A percentile compares a stretch with the other conserved stretches of the same genome.
Evolutionary conservation across 2,329 filamentous ascomycete genomes (phyloP).

Genomic region (Neonectria ditissima): DNA sequence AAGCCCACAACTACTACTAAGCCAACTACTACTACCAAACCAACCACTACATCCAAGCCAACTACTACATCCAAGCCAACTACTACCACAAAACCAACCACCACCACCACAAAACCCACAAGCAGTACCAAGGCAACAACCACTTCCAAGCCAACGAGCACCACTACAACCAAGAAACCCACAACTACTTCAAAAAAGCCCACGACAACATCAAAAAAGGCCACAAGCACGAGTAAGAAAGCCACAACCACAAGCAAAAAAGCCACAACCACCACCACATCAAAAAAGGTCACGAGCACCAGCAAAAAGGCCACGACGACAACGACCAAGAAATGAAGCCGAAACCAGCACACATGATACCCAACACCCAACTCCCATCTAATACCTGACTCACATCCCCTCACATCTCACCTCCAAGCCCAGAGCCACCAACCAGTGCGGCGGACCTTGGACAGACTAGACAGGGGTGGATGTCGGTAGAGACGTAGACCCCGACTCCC

Average conservation of each 20-base stretch:
- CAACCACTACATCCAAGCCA: not conserved
- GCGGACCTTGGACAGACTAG: not conserved
- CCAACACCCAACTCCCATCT: no score
- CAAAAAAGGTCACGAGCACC: no score
- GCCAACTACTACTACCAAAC: not conserved
- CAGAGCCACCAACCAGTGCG: not conserved
- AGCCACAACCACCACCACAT: not conserved
- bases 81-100: not conserved
- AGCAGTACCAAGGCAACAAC: not conserved
- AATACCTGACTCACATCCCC: no score
- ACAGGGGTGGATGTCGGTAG: not conserved
- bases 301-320: not conserved
- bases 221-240: not conserved
- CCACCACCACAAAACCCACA: not conserved
- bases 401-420: not conserved
- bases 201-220: not conserved
- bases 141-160: not conserved
- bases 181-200: not conserved
- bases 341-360: not conserved
- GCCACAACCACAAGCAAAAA: not conserved
- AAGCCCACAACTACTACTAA: not conserved
- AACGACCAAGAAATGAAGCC: not conserved
- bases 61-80: not conserved
- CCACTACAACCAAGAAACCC: not conserved
- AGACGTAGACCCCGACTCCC: not conserved